Evolutionary conservation across 139 green algal species (phyloP).

Genomic region (Chlorella sp.): DNA sequence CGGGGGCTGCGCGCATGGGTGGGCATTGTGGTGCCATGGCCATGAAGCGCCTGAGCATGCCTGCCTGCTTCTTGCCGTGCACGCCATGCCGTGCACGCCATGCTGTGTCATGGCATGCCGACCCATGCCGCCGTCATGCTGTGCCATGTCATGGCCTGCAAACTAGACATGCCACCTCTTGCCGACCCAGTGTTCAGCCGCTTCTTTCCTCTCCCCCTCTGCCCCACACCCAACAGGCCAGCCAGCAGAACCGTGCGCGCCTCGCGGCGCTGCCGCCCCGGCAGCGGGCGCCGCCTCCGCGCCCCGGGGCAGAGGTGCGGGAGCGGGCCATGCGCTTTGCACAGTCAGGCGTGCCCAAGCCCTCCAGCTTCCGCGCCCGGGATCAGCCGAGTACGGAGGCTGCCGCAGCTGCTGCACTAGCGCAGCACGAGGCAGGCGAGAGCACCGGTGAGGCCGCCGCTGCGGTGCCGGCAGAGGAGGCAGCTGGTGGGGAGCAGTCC

Average conservation of each 20-base stretch:
- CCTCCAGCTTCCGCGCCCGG: neutral
- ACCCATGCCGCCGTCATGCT: too few species aligned
- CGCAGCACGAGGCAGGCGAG: too few species aligned
- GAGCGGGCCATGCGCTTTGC: neutral
- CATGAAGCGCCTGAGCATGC: too few species aligned
- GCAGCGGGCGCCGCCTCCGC: neutral
- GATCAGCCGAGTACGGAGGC: too few species aligned
- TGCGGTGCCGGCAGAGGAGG: too few species aligned
- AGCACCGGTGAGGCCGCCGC: too few species aligned
- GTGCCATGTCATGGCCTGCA: neutral
- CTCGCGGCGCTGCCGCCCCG: neutral
- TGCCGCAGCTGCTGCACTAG: too few species aligned
- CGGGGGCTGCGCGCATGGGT: too few species aligned
- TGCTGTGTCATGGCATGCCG: neutral
- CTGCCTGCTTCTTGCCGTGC: neutral
- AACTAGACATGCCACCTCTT: neutral
- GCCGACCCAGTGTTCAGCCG: neutral
- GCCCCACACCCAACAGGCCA: neutral
- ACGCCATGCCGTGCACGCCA: neutral
- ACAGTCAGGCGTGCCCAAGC: slow-evolving; percentile 4
- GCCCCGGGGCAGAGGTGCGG: neutral
- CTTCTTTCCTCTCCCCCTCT: neutral
- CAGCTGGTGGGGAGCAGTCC: too few species aligned
- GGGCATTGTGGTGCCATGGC: neutral
- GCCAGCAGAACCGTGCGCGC: slow-evolving; percentile 11